Base-by-base conservation (phyloP, 169 alveolate genomes). In the Pseudocohnilembus persalinus region DNA sequence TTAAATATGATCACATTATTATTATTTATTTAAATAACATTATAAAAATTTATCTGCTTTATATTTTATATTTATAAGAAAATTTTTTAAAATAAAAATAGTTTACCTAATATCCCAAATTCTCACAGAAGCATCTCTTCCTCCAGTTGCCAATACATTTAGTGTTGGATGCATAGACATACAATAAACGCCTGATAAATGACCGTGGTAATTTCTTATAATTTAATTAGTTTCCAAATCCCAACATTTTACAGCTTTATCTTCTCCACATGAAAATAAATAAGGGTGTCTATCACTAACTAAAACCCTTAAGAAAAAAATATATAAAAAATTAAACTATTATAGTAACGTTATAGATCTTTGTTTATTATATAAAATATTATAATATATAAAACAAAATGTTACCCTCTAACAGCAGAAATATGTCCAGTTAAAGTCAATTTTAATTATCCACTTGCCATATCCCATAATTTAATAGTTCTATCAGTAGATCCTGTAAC, bases 381-480 rank as follows among this genome's bases (percentile, higher is more conserved):
- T n/a, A n/a, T n/a, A n/a, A n/a, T n/a, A n/a, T n/a, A n/a, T n/a
- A n/a, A n/a, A n/a, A n/a, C 68, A 49, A 49, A 11, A 11, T 4
- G 4, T 11, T 49, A 79, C 27, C 97, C 99, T 28, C 99, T 95
- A 72, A 99, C 97, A 31, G 99, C 92, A 92, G 97, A 95, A 78
- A 98, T 98, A 91, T 99, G 99, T 11, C 99, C 99, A 1, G 99
- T 98, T 86, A 98, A 94, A 1, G 99, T 97, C 82, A 98, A 91
- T 94, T 97, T 97, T 89, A 98, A 89, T 88, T 94, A 95, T 63
- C 99, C 99, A 16, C 99, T 95, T 25, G 99, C 99, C 64, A 99
- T 91, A 89, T 99, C 99, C 99, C 99, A 99, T 64, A 98, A 97
- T 93, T 99, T 99, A 33, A 99, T 97, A 29, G 98, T 98, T 83